Evolutionary conservation across 2,329 filamentous ascomycete genomes (phyloP), one percentile per base, ranked within the genome.

Genomic region (Lasiodiplodia citricola): DNA sequence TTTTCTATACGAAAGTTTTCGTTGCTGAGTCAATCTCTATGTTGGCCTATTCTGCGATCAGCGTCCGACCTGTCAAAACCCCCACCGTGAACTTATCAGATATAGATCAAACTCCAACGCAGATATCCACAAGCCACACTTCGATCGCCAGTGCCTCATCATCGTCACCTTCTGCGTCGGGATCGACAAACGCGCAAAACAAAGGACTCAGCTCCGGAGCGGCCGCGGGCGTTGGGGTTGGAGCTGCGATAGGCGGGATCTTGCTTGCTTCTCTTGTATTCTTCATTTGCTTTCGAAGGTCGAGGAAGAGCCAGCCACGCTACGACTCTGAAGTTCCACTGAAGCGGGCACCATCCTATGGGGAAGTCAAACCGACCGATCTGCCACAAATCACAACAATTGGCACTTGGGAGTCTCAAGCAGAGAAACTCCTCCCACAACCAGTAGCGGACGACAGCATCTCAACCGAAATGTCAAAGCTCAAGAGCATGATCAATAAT

Each of bases 181-280:
- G 1, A 21, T 11, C 44, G 10, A 47, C 13, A 2, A 21, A 35
- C 25, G 18, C 8, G 25, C 7, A 18, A 10, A 7, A 35, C 2
- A 18, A 13, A 4, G n/a, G 31, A 2, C 21, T 56, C 31, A 54
- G 21, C 13, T 14, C 63, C 8, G 78, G 76, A 7, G 74, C 74
- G 0, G 72, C 72, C 8, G 79, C 78, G 41, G 80, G 80, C 1
- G 73, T 81, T 23, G 80, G 73, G 4, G 74, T 82, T n/a, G 80
- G 75, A 1, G 77, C 75, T 67, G 71, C 79, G n/a, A 21, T 78
- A 14, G 73, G 73, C 2, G 79, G 79, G 0, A 75, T 74, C 0
- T 31, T 77, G 0, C 70, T 77, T 21, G 73, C 75, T 4, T 72
- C 70, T 1, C 10, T 75, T 0, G 16, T 77, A 0, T 56, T 73